Base-by-base conservation (phyloP, 2,329 filamentous ascomycete species). In the Didymella sp. region DNA sequence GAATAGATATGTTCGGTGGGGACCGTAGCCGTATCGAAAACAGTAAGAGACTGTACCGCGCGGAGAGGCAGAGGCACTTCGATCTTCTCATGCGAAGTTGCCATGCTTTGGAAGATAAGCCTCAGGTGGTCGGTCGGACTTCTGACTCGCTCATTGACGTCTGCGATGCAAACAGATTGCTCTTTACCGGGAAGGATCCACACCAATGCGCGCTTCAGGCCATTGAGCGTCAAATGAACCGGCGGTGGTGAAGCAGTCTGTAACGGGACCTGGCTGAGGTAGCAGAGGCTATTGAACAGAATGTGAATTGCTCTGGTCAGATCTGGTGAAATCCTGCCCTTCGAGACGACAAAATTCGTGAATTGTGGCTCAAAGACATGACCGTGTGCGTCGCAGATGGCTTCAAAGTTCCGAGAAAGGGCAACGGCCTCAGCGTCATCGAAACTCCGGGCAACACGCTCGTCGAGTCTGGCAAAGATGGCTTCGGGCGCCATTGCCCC, bases 71-170 rank as follows among this genome's bases (percentile, higher is more conserved):
- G 6, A 22, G 35, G 21, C 11, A 24, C 22, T 9, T 41, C 9
- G 13, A 15, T 5, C 22, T 7, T 47, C 3, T 27, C 15, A 2
- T 28, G 6, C 11, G 24, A 24, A 33, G 6, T 50, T 42, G 46
- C 46, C 21, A 50, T 33, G 17, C 35, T 50, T n/a, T 50, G 46
- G 37, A 50, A 50, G 24, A 50, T 13, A 25, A 31, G 35, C 27
- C 45, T 35, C 3, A 9, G n/a, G 6, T 48, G 45, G 35, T 48
- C 45, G 12, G 45, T 24, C 19, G 31, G 21, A 19, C 13, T 12
- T 38, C 45, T 37, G 4, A 17, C 11, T 12, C 31, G 31, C 17
- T 37, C 17, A 9, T 22, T 30, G 2, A 15, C 11, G 17, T 13
- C 35, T 21, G 21, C 19, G 9, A n/a, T 38, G n/a, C 17, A 15